Evolutionary conservation across 331 rosid species (phyloP), one percentile per base, ranked within the genome.

Genomic region (Ulmus americana): DNA sequence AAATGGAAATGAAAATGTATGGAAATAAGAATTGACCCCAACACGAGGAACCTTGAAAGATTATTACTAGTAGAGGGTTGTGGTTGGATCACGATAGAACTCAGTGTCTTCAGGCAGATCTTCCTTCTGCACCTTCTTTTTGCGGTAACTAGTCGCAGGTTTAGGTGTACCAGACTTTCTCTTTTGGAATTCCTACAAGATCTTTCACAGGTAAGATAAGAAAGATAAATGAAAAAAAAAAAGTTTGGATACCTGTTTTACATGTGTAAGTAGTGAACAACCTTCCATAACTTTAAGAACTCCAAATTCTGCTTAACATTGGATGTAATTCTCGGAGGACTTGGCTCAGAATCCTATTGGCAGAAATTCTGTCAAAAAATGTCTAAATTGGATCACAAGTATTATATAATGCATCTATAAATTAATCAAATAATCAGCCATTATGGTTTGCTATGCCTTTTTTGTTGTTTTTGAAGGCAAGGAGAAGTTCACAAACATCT

Each of bases 121-220:
- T 35, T 80, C 90, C 77, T 86, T 92, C 58, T 79, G 82, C 39
- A 78, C 82, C 79, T 83, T 92, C 80, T 86, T 92, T 69, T 65
- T 83, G 64, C 96, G 86, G 82, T 92, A 92, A 65, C 95, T 85
- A 61, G 97, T 92, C 0, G 97, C 82, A 68, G 91, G 96, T 82
- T 81, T 81, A 4, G 86, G 80, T 40, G 58, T 62, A 59, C 79
- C 70, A 39, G 90, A 81, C 70, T 85, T 79, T 76, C 87, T 68
- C 66, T 63, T 78, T 76, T 88, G 96, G 65, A 80, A 85, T 10
- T 87, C 95, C 97, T 92, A 71, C 56, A 64, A 41, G 59, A 35
- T 59, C 55, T 54, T 46, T 63, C 15, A 14, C 67, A 64, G 35
- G 56, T 78, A 67, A 76, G 82, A 72, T 39, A 63, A 56, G 12